Base-by-base conservation (phyloP, 108 stramenopile species). In the Stephanodiscus triporus region DNA sequence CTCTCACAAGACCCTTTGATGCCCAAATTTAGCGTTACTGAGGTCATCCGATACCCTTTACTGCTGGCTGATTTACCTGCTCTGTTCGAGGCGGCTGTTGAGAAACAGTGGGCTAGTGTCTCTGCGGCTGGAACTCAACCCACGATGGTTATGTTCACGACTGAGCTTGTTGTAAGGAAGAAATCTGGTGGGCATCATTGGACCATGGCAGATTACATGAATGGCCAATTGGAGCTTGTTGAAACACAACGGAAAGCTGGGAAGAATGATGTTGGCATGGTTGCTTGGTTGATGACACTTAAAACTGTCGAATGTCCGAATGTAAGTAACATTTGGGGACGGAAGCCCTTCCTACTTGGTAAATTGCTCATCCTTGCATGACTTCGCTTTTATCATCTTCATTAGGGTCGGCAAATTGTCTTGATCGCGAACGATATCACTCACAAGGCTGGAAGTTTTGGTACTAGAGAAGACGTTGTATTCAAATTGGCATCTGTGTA, bases 341-440 rank as follows among this genome's bases (percentile, higher is more conserved):
- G 34, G 48, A 24, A 49, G 34, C 7, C 16, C 29, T 47, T n/a
- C 23, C 5, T 67, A 49, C 13, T 27, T 38, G 4, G 72, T 42
- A 22, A 63, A 40, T 36, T 22, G 50, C 43, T 65, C 19, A 34
- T 40, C n/a, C 19, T 60, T 59, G 51, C 16, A 57, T 50, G n/a
- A 20, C 23, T 20, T 32, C 57, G n/a, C 4, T 16, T 72, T 2
- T 17, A 36, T 49, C 59, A 36, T 2, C 9, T 59, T 43, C 49
- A 1, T 4, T 38, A 85, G 53, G 96, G 95, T 38, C 91, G 99
- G 17, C 93, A 98, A 86, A 69, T 98, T 22, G 95, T 99, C n/a
- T 64, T 99, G 73, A 97, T 99, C 83, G 97, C 98, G 45, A 99
- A 99, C 76, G 99, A 99, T 70, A 99, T 99, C 71, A 99, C 98